phyloP scores from a whole-genome alignment of 352 stramenopile species.

The Pythium vanterpoolii region DNA sequence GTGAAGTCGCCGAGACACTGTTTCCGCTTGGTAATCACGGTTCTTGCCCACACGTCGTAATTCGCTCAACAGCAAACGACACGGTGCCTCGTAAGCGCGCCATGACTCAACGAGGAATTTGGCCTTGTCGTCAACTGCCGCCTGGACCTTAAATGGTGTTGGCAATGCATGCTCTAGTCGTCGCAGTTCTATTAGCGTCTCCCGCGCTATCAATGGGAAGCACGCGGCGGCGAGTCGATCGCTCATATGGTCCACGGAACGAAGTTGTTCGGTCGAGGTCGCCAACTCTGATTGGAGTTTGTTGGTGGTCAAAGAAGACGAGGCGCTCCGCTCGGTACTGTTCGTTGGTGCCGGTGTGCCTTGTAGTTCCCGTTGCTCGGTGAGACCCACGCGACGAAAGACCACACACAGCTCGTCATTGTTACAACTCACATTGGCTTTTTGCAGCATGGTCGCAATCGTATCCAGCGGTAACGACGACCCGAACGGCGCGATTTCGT shows the following conservation, averaged over 20 bases:
- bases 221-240: constrained; percentile 61
- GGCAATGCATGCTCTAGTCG: constrained; percentile 33
- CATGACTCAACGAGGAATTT: constrained; percentile 58
- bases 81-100: constrained; percentile 51
- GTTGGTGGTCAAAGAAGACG: neutral
- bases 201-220: constrained; percentile 48
- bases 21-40: constrained; percentile 61
- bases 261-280: neutral
- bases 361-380: constrained; percentile 24
- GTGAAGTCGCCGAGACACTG: constrained; percentile 22
- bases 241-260: constrained; percentile 38
- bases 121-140: constrained; percentile 39
- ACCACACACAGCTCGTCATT: constrained; percentile 62
- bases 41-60: constrained; percentile 53
- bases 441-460: constrained; percentile 50
- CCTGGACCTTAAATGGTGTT: constrained; percentile 36
- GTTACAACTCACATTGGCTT: constrained; percentile 36
- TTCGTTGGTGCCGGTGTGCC: neutral
- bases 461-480: constrained; percentile 48
- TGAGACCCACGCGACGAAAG: constrained; percentile 59
- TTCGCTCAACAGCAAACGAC: constrained; percentile 45
- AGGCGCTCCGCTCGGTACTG: neutral
- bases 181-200: constrained; percentile 41
- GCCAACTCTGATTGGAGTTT: neutral
- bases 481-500: constrained; percentile 55